These are phyloP conservation scores for Camellia lanceoleosa DNA, from an alignment of 148 eudicot genomes.

Conservation along the genomic window DNA sequence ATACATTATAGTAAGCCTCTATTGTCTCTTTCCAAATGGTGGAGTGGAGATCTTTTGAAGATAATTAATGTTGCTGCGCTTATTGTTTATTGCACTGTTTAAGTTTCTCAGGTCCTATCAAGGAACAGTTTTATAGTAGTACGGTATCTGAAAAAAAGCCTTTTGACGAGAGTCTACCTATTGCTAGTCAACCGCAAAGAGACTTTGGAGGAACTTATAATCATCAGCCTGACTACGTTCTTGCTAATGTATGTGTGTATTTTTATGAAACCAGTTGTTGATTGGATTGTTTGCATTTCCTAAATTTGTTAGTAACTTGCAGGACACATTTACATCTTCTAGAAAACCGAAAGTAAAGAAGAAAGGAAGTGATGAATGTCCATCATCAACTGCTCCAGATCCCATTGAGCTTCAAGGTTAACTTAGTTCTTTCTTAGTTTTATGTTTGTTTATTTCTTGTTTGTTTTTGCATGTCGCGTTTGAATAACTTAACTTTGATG, in stretches of 20 bases:
- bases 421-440: slow-evolving; percentile 4
- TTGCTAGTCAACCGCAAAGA: slow-evolving; percentile 32
- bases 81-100: slow-evolving; percentile 45
- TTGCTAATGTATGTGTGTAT: slow-evolving; percentile 41
- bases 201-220: slow-evolving; percentile 33
- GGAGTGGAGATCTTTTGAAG: background rate
- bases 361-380: slow-evolving; percentile 50
- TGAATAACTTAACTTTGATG: slow-evolving; percentile 1
- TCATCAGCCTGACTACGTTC: slow-evolving; percentile 38
- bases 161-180: slow-evolving; percentile 34
- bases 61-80: slow-evolving; percentile 26
- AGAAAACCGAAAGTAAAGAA: slow-evolving; percentile 65
- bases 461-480: background rate
- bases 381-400: slow-evolving; percentile 41
- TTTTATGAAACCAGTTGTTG: background rate
- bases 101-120: slow-evolving; percentile 82
- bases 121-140: slow-evolving; percentile 40
- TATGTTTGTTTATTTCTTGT: background rate
- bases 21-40: background rate
- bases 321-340: slow-evolving; percentile 67
- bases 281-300: slow-evolving; percentile 15
- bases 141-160: slow-evolving; percentile 36
- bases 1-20: background rate
- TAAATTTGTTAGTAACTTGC: slow-evolving; percentile 20
- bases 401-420: slow-evolving; percentile 64